These are phyloP conservation scores for Garcileccinum viscosum DNA, from an alignment of 1,284 basidiomycete species.

Conservation along the genomic window DNA sequence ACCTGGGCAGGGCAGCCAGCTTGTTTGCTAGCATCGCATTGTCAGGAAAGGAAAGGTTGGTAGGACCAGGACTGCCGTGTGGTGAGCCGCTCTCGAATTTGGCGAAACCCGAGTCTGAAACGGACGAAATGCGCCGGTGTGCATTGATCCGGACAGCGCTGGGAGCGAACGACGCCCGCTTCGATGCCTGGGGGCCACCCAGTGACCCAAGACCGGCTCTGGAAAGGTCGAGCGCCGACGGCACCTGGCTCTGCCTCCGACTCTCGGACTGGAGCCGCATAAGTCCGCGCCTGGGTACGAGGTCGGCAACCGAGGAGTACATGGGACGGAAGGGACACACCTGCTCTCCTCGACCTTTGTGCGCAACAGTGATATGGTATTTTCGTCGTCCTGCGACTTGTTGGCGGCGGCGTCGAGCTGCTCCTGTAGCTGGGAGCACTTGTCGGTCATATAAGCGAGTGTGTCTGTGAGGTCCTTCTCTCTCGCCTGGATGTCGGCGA, in stretches of 20 bases:
- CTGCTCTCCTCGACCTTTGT: slow-evolving; percentile 91
- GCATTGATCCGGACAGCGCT: slow-evolving; percentile 50
- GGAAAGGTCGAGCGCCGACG: slow-evolving; percentile 59
- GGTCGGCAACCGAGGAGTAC: slow-evolving; percentile 5
- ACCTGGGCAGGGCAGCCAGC: slow-evolving; percentile 29
- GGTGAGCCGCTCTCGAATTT: slow-evolving; percentile 38
- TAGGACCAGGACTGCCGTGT: slow-evolving; percentile 41
- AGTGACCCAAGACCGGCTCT: slow-evolving; percentile 50
- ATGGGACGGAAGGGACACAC: slow-evolving; percentile 44
- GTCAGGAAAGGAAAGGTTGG: slow-evolving; percentile 32
- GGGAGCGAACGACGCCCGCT: slow-evolving; percentile 75
- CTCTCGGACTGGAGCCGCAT: slow-evolving; percentile 91
- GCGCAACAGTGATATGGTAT: slow-evolving; percentile 80
- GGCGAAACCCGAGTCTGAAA: slow-evolving; percentile 57
- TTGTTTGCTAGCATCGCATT: slow-evolving; percentile 25
- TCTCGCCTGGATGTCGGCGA: slow-evolving; percentile 56
- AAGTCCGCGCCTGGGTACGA: slow-evolving; percentile 68
- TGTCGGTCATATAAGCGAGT: slow-evolving; percentile 66
- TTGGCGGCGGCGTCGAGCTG: slow-evolving; percentile 63
- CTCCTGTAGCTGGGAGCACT: slow-evolving; percentile 63
- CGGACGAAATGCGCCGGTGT: slow-evolving; percentile 73
- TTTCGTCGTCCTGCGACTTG: slow-evolving; percentile 78
- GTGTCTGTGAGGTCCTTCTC: slow-evolving; percentile 68
- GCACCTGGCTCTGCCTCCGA: slow-evolving; percentile 64
- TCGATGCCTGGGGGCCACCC: slow-evolving; percentile 56